A percentile compares a stretch with the other conserved stretches of the same genome.
These are phyloP conservation scores for Cutaneotrichosporon cavernicola DNA, from an alignment of 1,284 basidiomycete species.

Conservation along the genomic window DNA sequence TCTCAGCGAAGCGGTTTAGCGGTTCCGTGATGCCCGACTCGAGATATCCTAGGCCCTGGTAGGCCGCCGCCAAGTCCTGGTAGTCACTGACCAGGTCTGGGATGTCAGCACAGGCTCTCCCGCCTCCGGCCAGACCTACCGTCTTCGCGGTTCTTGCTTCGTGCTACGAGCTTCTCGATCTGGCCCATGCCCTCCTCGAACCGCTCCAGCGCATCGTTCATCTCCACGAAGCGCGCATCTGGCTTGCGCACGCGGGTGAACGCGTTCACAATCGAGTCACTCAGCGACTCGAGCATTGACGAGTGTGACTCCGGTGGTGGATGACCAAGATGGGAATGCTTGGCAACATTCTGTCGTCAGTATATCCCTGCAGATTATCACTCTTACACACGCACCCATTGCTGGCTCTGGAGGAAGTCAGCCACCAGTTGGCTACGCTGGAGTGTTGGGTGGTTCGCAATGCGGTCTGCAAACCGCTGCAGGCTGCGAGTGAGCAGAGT, in stretches of 20 bases:
- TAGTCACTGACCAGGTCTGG: slow-evolving; percentile 93
- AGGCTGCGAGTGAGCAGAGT: slow-evolving; percentile 60
- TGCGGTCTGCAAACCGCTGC: slow-evolving; percentile 85
- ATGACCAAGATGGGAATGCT: slow-evolving; percentile 88
- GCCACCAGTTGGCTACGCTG: slow-evolving; percentile 84
- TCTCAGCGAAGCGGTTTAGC: slow-evolving; percentile 91
- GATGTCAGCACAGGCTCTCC: slow-evolving; percentile 36
- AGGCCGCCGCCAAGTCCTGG: slow-evolving; percentile 89
- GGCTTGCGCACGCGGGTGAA: slow-evolving; percentile 94
- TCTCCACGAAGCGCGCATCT: slow-evolving; percentile 87
- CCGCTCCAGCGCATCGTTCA: slow-evolving; percentile 87
- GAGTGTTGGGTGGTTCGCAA: slow-evolving; percentile 90
- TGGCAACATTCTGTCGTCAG: slow-evolving; percentile 75
- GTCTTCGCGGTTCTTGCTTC: slow-evolving; percentile 72
- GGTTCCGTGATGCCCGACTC: slow-evolving; percentile 98
- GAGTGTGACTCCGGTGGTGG: slow-evolving; percentile 76
- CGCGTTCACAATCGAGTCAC: slow-evolving; percentile 86
- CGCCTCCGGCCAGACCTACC: slow-evolving; percentile 62
- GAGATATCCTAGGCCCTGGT: slow-evolving; percentile 94
- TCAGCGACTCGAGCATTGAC: slow-evolving; percentile 88
- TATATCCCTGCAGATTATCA: not conserved
- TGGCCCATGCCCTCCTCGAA: slow-evolving; percentile 85
- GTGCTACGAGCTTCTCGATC: slow-evolving; percentile 76
- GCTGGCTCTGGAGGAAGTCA: slow-evolving; percentile 90
- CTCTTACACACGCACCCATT: slow-evolving; percentile 73